Evolutionary conservation across 2,329 filamentous ascomycete species (phyloP).

Genomic region (Cercospora sesami): DNA sequence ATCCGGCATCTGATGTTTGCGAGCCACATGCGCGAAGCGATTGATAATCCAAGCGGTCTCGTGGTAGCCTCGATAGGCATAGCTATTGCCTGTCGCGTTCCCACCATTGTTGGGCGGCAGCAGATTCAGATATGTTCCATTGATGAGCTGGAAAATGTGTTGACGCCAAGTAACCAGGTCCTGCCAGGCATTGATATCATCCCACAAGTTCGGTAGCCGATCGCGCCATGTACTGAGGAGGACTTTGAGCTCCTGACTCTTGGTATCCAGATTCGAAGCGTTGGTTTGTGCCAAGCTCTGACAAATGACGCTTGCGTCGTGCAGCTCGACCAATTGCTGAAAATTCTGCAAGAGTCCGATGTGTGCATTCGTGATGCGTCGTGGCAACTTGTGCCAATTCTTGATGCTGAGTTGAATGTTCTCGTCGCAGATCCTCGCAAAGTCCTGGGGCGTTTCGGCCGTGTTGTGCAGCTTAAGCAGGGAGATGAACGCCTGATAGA

Average conservation of each 20-base stretch:
- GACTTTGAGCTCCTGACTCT: slow-evolving; percentile 93
- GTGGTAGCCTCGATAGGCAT: slow-evolving; percentile 94
- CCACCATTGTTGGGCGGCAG: slow-evolving; percentile 72
- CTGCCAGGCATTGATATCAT: slow-evolving; percentile 99
- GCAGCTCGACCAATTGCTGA: slow-evolving; percentile 93
- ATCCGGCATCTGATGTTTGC: slow-evolving; percentile 93
- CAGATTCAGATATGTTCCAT: slow-evolving; percentile 84
- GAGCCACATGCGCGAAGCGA: slow-evolving; percentile 92
- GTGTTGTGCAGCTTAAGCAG: slow-evolving; percentile 92
- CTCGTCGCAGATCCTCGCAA: slow-evolving; percentile 89
- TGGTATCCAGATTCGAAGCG: slow-evolving; percentile 80
- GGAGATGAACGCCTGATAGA: slow-evolving; percentile 98
- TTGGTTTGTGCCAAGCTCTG: slow-evolving; percentile 84
- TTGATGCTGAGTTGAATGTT: slow-evolving; percentile 95
- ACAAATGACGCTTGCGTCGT: slow-evolving; percentile 96
- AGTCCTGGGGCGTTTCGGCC: slow-evolving; percentile 75
- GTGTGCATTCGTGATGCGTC: slow-evolving; percentile 89
- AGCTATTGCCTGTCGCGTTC: slow-evolving; percentile 85
- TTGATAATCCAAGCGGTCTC: slow-evolving; percentile 99
- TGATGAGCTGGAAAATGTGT: slow-evolving; percentile 97
- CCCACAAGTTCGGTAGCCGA: slow-evolving; percentile 94
- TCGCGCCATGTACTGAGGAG: slow-evolving; percentile 94
- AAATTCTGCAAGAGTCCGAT: slow-evolving; percentile 95
- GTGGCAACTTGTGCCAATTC: slow-evolving; percentile 98
- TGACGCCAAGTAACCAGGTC: slow-evolving; percentile 99